These are phyloP conservation scores for Cafeteria roenbergensis DNA, from an alignment of 108 stramenopile species.

Conservation along the genomic window DNA sequence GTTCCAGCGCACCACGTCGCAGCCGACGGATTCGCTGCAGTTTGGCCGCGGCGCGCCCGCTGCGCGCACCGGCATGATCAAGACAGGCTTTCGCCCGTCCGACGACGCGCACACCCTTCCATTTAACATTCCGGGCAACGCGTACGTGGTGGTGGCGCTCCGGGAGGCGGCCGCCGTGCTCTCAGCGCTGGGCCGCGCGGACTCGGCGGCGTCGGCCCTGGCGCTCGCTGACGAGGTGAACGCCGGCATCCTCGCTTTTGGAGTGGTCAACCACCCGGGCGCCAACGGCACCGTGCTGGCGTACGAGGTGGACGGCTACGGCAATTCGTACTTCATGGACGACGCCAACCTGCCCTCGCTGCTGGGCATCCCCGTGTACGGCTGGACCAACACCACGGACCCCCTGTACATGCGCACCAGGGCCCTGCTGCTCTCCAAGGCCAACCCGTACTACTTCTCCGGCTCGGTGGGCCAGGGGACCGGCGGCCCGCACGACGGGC, in stretches of 20 bases:
- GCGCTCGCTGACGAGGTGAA: conserved; percentile 39
- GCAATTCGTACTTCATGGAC: conserved; percentile 45
- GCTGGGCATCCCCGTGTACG: conserved; percentile 48
- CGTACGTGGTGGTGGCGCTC: conserved; percentile 13
- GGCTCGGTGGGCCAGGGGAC: conserved; percentile 19
- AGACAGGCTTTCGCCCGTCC: conserved; percentile 19
- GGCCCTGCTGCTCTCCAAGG: conserved; percentile 30
- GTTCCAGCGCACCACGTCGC: conserved; percentile 16
- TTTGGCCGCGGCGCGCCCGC: conserved; percentile 20
- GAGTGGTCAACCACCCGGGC: conserved; percentile 32
- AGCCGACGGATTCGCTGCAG: conserved; percentile 20
- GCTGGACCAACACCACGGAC: conserved; percentile 31
- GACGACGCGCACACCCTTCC: conserved; percentile 24
- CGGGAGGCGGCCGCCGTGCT: not conserved
- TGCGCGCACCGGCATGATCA: conserved; percentile 13
- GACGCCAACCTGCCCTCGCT: conserved; percentile 63
- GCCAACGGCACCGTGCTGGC: conserved; percentile 41
- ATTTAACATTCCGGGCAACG: conserved; percentile 22
- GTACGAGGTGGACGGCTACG: conserved; percentile 65
- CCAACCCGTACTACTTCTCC: conserved; percentile 32
- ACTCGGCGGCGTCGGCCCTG: not conserved
- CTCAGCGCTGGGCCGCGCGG: not conserved
- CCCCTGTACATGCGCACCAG: conserved; percentile 44
- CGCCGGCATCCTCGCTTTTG: conserved; percentile 37
- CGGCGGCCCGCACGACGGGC: conserved; percentile 42